These are phyloP conservation scores for Chrysanthemum lavandulifolium DNA, from an alignment of 129 eudicot genomes.

Conservation along the genomic window DNA sequence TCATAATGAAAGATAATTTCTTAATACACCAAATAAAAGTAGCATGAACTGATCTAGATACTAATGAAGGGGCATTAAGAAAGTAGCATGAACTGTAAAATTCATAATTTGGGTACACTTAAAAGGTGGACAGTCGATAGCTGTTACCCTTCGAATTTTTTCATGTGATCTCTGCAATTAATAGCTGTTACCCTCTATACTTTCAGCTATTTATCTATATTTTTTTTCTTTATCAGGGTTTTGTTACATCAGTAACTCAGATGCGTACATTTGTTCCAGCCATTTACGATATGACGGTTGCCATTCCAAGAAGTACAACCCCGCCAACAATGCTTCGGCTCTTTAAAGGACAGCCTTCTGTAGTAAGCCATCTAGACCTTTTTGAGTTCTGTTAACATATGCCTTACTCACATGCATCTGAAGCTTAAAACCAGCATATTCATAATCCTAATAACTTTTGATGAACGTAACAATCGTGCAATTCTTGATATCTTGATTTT, in stretches of 20 bases:
- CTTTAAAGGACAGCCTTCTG: slow-evolving; percentile 82
- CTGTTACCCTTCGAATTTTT: background rate
- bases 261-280: slow-evolving; percentile 95
- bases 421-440: too few relatives aligned
- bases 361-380: slow-evolving; percentile 48
- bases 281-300: slow-evolving; percentile 74
- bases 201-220: background rate
- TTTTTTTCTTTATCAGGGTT: slow-evolving; percentile 50
- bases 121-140: background rate
- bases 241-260: slow-evolving; percentile 80
- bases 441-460: too few relatives aligned
- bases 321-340: slow-evolving; percentile 84
- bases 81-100: background rate
- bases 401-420: too few relatives aligned
- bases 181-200: slow-evolving; percentile 5
- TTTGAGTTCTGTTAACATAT: background rate
- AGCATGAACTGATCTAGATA: background rate
- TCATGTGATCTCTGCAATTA: slow-evolving; percentile 10
- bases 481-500: too few relatives aligned
- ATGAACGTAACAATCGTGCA: too few relatives aligned
- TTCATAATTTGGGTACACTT: background rate
- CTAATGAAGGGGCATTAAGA: background rate
- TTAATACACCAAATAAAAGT: background rate
- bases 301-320: slow-evolving; percentile 68
- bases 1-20: background rate